Evolutionary conservation across 2,329 filamentous ascomycete genomes (phyloP).

Genomic region (Alternaria sp.): DNA sequence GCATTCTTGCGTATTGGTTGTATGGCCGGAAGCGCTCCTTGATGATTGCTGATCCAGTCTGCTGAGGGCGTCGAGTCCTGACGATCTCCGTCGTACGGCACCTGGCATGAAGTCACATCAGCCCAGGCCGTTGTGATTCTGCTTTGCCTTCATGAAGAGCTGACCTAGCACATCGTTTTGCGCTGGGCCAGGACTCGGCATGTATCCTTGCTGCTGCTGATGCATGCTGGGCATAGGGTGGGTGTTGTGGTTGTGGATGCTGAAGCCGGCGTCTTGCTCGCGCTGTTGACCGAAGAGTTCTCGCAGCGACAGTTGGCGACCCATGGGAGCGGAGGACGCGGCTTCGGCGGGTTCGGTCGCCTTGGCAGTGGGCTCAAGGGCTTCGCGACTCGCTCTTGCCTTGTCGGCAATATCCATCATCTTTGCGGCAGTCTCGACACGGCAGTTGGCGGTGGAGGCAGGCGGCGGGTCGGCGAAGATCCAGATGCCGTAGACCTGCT

Average conservation of each 20-base stretch:
- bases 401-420: slow-evolving; percentile 65
- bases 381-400: slow-evolving; percentile 60
- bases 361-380: slow-evolving; percentile 41
- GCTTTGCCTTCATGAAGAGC: slow-evolving; percentile 48
- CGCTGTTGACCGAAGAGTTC: slow-evolving; percentile 66
- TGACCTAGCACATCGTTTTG: slow-evolving; percentile 45
- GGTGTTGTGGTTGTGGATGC: slow-evolving; percentile 57
- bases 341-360: slow-evolving; percentile 44
- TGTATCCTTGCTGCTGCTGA: slow-evolving; percentile 47
- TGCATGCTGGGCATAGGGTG: slow-evolving; percentile 32
- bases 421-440: slow-evolving; percentile 61
- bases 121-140: slow-evolving; percentile 45
- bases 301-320: slow-evolving; percentile 62
- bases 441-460: slow-evolving; percentile 62
- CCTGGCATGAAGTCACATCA: slow-evolving; percentile 25
- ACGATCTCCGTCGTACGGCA: neutral
- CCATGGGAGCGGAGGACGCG: slow-evolving; percentile 56
- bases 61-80: neutral
- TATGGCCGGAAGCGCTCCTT: neutral
- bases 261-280: slow-evolving; percentile 61
- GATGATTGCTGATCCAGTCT: neutral
- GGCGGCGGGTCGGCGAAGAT: slow-evolving; percentile 69
- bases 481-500: slow-evolving; percentile 68
- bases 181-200: slow-evolving; percentile 27
- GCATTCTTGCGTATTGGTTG: neutral